Conservation (phyloP, 371 early-diverging fungal species). For the Actinomortierella wolfii region DNA sequence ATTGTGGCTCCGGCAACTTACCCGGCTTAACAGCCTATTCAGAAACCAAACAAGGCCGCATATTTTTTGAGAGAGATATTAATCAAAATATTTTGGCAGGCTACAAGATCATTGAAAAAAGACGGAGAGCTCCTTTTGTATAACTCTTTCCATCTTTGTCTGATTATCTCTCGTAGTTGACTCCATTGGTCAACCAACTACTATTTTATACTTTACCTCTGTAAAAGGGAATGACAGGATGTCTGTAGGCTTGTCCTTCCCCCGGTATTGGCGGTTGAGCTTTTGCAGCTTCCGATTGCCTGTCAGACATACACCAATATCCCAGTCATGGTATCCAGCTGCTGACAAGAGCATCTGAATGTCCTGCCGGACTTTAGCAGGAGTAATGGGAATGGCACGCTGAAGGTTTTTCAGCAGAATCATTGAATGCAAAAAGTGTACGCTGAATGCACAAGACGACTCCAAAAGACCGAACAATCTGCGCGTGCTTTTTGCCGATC, state of each 20-base stretch:
- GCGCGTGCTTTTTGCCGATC: too few species aligned
- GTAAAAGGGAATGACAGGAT: conserved; percentile 60
- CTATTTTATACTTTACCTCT: conserved; percentile 26
- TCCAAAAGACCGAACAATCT: too few species aligned
- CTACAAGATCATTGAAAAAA: too few species aligned
- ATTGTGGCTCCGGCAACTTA: conserved; percentile 20
- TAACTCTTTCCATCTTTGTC: too few species aligned
- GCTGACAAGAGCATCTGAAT: conserved; percentile 46
- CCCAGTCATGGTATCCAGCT: conserved; percentile 54
- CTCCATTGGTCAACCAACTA: conserved; percentile 4
- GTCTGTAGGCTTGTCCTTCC: conserved; percentile 52
- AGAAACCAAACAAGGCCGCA: neutral
- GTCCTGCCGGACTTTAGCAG: conserved; percentile 3
- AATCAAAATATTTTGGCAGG: neutral
- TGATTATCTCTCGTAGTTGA: too few species aligned
- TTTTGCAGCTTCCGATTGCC: conserved; percentile 42
- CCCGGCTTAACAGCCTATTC: conserved; percentile 34
- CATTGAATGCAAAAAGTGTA: conserved; percentile 11
- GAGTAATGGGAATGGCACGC: conserved; percentile 9
- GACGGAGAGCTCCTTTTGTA: too few species aligned
- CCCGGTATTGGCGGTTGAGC: conserved; percentile 50
- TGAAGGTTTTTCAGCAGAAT: conserved; percentile 41
- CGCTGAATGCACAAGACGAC: too few species aligned
- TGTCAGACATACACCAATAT: conserved; percentile 53
- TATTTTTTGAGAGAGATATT: neutral